Base-by-base conservation (phyloP, 2,329 filamentous ascomycete species). In the Xylariaceae sp. region DNA sequence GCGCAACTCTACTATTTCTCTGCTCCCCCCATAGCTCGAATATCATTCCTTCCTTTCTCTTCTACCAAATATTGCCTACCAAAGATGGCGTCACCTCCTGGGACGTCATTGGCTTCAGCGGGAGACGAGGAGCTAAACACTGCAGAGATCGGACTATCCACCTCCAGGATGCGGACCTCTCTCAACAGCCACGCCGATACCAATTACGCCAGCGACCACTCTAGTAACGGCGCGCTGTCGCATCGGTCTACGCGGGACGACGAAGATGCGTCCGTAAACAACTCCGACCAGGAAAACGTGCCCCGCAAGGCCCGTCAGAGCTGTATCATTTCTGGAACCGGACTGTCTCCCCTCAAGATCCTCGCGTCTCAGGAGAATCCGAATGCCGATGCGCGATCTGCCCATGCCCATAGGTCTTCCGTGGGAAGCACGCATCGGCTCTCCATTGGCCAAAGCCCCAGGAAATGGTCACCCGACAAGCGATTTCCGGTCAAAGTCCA, bases 401-500 rank as follows among this genome's bases (percentile, higher is more conserved):
- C 62, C 5, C 58, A 62, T 10, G 59, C 62, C 3, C 58, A 62
- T 15, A 70, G 59, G 3, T 70, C 23, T 1, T 30, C 23, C 1
- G 23, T 30, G 23, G 23, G 23, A 30, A 30, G 23, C 23, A 30
- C 23, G 23, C 23, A 30, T 30, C 23, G 23, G 23, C 23, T 47
- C 54, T 62, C 62, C 11, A 47, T 62, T 4, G 30, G 50, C 7
- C 67, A 68, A 60, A 75, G 70, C 59, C 71, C 74, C 1, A 73
- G 78, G 61, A 82, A 80, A 68, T 67, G 76, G 17, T 72, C 71
- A 2, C 81, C 82, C 13, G 81, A 82, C 63, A 84, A 81, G 71
- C 77, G 84, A 58, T 87, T 87, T 67, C 84, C 84, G 57, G 78
- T 87, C 66, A 84, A 81, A 71, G 75, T 85, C 68, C 80, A 68